These are phyloP conservation scores for Kuraishia cidri DNA, from an alignment of 805 yeast genomes.

Conservation along the genomic window DNA sequence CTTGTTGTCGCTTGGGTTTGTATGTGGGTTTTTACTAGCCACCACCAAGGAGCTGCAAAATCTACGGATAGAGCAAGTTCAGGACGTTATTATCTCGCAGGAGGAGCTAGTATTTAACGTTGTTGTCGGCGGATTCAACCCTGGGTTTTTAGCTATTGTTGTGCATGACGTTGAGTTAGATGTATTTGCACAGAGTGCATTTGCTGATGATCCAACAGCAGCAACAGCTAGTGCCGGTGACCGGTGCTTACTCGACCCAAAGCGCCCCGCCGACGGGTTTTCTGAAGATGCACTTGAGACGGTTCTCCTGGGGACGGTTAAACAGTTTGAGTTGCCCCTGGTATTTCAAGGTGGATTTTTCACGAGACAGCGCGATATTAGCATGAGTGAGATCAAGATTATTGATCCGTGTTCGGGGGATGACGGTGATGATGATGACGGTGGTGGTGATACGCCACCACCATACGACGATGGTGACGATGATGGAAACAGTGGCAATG, in stretches of 20 bases:
- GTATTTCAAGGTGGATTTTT: constrained; percentile 73
- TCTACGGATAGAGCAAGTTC: constrained; percentile 51
- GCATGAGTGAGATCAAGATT: constrained; percentile 64
- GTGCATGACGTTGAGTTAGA: constrained; percentile 68
- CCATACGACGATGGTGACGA: constrained; percentile 11
- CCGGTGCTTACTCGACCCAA: too few species aligned
- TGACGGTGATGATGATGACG: constrained; percentile 3
- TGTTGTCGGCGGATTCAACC: constrained; percentile 73
- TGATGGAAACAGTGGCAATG: constrained; percentile 6
- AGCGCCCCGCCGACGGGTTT: constrained; percentile 6
- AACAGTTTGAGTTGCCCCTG: constrained; percentile 61
- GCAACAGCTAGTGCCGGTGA: too few species aligned
- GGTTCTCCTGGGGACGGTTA: constrained; percentile 64
- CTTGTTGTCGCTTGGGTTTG: constrained; percentile 64
- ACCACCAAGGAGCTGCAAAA: constrained; percentile 75
- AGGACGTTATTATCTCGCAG: constrained; percentile 67
- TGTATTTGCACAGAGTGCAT: constrained; percentile 70
- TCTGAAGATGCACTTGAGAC: constrained; percentile 38
- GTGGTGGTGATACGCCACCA: constrained; percentile 6
- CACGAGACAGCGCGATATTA: constrained; percentile 45
- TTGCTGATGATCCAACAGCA: constrained; percentile 16
- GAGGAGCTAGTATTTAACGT: constrained; percentile 82
- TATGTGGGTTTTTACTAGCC: constrained; percentile 78
- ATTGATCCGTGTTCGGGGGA: constrained; percentile 56
- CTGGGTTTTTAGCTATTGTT: constrained; percentile 68